phyloP scores from a whole-genome alignment of 163 green algal genomes.

The Chloromonas sp. region DNA sequence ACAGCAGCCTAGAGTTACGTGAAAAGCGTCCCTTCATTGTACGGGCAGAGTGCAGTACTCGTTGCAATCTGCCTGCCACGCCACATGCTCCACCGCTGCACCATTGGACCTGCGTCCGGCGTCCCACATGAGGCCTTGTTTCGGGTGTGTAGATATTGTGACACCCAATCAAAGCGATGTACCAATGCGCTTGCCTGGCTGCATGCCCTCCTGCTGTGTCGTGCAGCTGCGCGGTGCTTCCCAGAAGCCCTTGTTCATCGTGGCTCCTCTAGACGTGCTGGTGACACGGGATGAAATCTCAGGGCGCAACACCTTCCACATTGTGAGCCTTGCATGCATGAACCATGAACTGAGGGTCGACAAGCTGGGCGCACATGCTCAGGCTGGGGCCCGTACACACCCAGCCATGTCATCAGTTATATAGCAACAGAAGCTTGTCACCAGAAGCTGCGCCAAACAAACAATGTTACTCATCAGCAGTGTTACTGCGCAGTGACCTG shows the following conservation, averaged over 20 bases:
- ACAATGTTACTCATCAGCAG: too few species aligned
- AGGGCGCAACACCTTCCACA: constrained; percentile 6
- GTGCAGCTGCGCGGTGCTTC: constrained; percentile 10
- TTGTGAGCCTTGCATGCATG: neutral
- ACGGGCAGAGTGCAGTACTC: too few species aligned
- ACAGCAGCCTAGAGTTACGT: too few species aligned
- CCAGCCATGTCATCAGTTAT: too few species aligned
- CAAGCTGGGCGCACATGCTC: neutral
- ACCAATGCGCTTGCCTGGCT: neutral
- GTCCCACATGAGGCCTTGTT: neutral
- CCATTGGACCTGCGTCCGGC: neutral
- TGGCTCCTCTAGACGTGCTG: constrained; percentile 29
- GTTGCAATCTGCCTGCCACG: too few species aligned
- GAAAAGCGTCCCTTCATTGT: too few species aligned
- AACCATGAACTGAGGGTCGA: neutral
- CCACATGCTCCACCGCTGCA: too few species aligned
- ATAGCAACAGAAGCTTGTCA: too few species aligned
- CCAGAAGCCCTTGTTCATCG: constrained; percentile 21
- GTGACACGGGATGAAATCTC: constrained; percentile 19
- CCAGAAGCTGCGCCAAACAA: too few species aligned
- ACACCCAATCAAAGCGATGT: too few species aligned
- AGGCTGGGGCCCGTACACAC: too few species aligned
- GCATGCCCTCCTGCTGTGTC: neutral
- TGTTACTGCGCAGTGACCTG: neutral
- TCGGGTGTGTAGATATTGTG: neutral